Percentiles rank a stretch among this genome's conserved stretches.
Evolutionary conservation across 75 land plant genomes (phyloP).

Genomic region (Cunninghamia lanceolata): DNA sequence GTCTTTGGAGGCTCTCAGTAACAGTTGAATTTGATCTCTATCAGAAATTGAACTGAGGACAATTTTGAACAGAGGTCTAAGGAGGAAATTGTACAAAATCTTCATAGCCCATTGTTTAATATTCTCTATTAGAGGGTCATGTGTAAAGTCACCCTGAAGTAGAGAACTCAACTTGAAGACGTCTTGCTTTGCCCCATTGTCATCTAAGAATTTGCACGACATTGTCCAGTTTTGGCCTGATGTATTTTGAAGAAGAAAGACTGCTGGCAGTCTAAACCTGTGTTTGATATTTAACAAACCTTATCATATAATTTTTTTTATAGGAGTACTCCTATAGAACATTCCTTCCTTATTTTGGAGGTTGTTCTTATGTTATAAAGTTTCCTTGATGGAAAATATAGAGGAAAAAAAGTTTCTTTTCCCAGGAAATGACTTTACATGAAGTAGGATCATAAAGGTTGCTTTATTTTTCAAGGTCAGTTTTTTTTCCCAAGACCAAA

Average conservation of each 20-base stretch:
- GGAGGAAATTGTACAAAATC: not conserved
- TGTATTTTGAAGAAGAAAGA: not conserved
- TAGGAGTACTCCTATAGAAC: not conserved
- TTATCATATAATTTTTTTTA: not conserved
- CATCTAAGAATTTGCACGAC: not conserved
- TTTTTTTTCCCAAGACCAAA: not conserved
- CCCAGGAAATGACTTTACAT: not conserved
- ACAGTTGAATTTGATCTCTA: not conserved
- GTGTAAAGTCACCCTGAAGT: not conserved
- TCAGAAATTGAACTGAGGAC: not conserved
- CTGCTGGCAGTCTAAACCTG: not conserved
- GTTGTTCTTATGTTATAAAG: not conserved
- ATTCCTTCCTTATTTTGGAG: not conserved
- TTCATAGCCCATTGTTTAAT: not conserved
- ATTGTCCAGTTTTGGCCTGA: not conserved
- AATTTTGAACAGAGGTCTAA: not conserved
- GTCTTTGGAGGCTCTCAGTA: not conserved
- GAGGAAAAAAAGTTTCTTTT: not conserved
- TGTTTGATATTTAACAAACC: not conserved
- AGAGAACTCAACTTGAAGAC: not conserved
- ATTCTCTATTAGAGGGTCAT: not conserved
- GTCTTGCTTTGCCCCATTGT: not conserved
- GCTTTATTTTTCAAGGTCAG: not conserved
- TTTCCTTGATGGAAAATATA: not conserved
- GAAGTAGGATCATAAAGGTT: not conserved